Conservation (phyloP, 208 protist species). For the Leishmania guyanensis region DNA sequence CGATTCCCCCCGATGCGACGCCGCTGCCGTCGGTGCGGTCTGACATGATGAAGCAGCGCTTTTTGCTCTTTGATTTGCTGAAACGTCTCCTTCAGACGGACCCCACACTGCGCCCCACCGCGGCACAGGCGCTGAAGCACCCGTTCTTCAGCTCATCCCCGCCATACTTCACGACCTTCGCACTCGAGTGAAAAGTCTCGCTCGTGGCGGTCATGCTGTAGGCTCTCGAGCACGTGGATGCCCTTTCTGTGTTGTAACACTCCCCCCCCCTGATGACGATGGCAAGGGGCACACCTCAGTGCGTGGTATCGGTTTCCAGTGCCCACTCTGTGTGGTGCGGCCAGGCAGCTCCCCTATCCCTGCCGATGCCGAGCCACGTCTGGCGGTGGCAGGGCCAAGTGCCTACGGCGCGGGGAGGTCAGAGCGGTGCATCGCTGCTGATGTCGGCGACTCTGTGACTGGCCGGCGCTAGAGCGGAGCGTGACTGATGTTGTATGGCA, state of each 20-base stretch:
- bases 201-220: not conserved
- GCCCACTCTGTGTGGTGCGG: not conserved
- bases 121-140: slow-evolving; percentile 61
- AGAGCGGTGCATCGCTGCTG: not conserved
- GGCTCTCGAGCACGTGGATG: not conserved
- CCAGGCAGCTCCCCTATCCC: not conserved
- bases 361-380: not conserved
- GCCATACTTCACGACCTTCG: slow-evolving; percentile 52
- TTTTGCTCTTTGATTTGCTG: slow-evolving; percentile 72
- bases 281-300: not conserved
- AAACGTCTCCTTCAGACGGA: slow-evolving; percentile 63
- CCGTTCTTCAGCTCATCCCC: slow-evolving; percentile 67
- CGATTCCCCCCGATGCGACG: slow-evolving; percentile 18
- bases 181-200: slow-evolving; percentile 22
- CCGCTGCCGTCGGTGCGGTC: slow-evolving; percentile 32
- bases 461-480: not conserved
- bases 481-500: not conserved
- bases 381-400: not conserved
- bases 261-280: no score
- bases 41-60: slow-evolving; percentile 80
- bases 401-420: not conserved
- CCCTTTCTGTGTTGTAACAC: no score
- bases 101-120: slow-evolving; percentile 50
- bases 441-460: not conserved
- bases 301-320: not conserved